Evolutionary conservation across 768 basidiomycete genomes (phyloP), one percentile per base, ranked within the genome.

Genomic region (Lactifluus hygrophoroides): DNA sequence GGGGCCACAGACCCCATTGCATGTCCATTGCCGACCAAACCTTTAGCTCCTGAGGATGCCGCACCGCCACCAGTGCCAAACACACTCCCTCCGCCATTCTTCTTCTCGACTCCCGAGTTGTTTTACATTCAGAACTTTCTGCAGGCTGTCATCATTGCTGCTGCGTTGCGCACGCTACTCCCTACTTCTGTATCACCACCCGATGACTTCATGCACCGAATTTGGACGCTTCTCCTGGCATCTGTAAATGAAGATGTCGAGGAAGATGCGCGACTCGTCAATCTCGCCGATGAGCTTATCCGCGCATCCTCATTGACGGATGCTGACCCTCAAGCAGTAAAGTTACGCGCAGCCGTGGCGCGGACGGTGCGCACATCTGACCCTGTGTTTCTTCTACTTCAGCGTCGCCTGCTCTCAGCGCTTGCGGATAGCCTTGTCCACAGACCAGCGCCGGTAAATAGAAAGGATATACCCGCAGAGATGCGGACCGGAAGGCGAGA

Each of bases 231-330:
- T 11, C 76, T 89, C 21, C 75, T 75, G 60, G 70, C 74, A 17
- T 85, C 86, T 63, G 77, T 87, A 44, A 70, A 76, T 1, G 74
- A 71, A 42, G 53, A 70, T 0, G 69, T 60, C n/a, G 61, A 69
- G 19, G 66, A 69, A 14, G 69, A 71, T 19, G 83, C 82, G 17
- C 86, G 84, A 65, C 68, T 88, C 37, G 67, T 82, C 46, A 83
- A 89, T 67, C 78, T 90, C 25, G 85, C 83, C 0, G 88, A 89
- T 65, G 88, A 90, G 66, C 81, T 89, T 45, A 68, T 88, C 30
- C 81, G 78, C 23, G 80, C 80, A 5, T 77, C 77, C 30, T 70
- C 71, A 28, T 66, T 64, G 2, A 50, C 73, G 19, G 65, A 71
- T 42, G 74, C 75, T 2, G 65, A 71, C 35, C 74, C 75, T 2